A percentile compares a stretch with the other conserved stretches of the same genome.
phyloP scores from a whole-genome alignment of 2,329 filamentous ascomycete species.

The Exophiala alcalophila region DNA sequence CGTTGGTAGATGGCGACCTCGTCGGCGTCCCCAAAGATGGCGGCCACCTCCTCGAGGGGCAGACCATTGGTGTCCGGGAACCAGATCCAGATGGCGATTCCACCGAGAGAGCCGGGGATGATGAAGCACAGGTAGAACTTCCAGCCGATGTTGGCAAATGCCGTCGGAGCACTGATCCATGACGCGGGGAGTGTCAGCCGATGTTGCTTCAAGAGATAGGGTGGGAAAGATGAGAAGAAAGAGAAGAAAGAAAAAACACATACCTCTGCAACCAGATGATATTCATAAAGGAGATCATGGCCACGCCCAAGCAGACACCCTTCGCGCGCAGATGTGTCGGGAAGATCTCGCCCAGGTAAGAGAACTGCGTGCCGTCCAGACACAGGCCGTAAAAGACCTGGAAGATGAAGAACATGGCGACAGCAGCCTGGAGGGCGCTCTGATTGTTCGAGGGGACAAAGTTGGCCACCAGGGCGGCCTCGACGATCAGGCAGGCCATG shows the following conservation, averaged over 20 bases:
- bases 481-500: conserved; percentile 40
- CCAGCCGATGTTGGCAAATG: conserved; percentile 36
- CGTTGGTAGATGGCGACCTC: conserved; percentile 25
- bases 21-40: conserved; percentile 30
- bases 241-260: not conserved
- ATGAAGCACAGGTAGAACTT: conserved; percentile 42
- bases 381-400: conserved; percentile 44
- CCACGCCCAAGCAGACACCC: conserved; percentile 34
- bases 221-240: not conserved
- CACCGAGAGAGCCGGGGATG: conserved; percentile 29
- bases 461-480: conserved; percentile 38
- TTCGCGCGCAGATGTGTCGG: conserved; percentile 40
- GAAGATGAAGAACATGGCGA: conserved; percentile 44
- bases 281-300: conserved; percentile 37
- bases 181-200: too few relatives aligned
- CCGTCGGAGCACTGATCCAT: conserved; percentile 29
- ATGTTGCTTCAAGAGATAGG: not conserved
- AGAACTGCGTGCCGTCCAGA: conserved; percentile 48
- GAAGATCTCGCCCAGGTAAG: conserved; percentile 49
- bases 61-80: conserved; percentile 35
- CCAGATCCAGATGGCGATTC: conserved; percentile 29
- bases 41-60: conserved; percentile 34
- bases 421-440: conserved; percentile 35
- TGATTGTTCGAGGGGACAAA: conserved; percentile 37
- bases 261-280: conserved; percentile 37